These are phyloP conservation scores for Rubroboletus satanas DNA, from an alignment of 768 basidiomycete genomes.

Conservation along the genomic window DNA sequence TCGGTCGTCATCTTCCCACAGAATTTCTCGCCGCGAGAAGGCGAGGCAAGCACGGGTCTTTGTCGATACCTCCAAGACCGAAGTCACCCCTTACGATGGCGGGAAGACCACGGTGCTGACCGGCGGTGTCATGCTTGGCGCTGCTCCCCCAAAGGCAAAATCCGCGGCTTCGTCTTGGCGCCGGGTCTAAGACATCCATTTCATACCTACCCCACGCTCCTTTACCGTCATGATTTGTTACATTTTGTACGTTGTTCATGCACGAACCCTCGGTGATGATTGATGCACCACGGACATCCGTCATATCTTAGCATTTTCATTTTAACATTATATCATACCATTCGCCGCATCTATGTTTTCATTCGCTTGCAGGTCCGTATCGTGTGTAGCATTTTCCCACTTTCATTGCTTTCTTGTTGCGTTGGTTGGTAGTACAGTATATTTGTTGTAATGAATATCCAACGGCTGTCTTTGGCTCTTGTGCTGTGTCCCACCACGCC, in stretches of 20 bases:
- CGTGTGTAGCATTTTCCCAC: conserved; percentile 29
- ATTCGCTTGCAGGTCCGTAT: conserved; percentile 20
- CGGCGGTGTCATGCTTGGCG: conserved; percentile 83
- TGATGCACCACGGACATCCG: conserved; percentile 24
- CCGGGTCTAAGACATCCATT: conserved; percentile 39
- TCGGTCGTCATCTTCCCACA: conserved; percentile 42
- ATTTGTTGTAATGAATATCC: conserved; percentile 30
- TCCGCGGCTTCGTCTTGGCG: conserved; percentile 50
- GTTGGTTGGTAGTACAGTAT: conserved; percentile 21
- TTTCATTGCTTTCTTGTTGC: conserved; percentile 25
- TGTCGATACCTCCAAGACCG: conserved; percentile 69
- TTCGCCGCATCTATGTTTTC: conserved; percentile 25
- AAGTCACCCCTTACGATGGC: conserved; percentile 82
- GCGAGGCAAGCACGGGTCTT: conserved; percentile 68
- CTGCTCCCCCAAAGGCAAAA: conserved; percentile 35
- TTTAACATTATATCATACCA: conserved; percentile 34
- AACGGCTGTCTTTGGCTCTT: background rate
- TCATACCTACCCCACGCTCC: conserved; percentile 19
- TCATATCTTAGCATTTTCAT: conserved; percentile 31
- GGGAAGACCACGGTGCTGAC: conserved; percentile 87
- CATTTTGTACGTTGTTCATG: conserved; percentile 22
- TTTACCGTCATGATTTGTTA: conserved; percentile 22
- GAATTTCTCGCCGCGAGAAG: conserved; percentile 65
- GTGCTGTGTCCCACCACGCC: background rate
- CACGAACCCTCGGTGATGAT: conserved; percentile 27